A percentile compares a stretch with the other conserved stretches of the same genome.
Evolutionary conservation across 129 eudicot species (phyloP).

Genomic region (Artemisia annua): DNA sequence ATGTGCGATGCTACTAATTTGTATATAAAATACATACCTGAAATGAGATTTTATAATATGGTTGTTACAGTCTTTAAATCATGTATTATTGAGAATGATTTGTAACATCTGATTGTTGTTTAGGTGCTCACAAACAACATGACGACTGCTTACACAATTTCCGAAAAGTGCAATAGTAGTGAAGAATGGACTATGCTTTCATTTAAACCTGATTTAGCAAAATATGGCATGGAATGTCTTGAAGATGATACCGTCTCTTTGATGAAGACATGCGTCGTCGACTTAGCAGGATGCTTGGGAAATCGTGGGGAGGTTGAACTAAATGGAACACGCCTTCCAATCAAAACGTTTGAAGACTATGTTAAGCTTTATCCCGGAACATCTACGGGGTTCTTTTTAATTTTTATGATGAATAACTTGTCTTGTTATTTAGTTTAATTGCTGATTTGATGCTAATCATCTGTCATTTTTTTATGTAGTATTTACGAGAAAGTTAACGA

Average conservation of each 20-base stretch:
- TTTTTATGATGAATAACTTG: neutral
- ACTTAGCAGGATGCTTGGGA: constrained; percentile 88
- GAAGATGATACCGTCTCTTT: constrained; percentile 91
- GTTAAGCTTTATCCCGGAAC: constrained; percentile 61
- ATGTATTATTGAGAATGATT: too few relatives aligned
- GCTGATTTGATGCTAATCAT: neutral
- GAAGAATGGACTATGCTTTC: constrained; percentile 95
- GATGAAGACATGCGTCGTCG: constrained; percentile 91
- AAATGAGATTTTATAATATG: too few relatives aligned
- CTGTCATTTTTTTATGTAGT: neutral
- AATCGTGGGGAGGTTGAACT: constrained; percentile 72
- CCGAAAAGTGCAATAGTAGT: constrained; percentile 67
- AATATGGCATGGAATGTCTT: constrained; percentile 66
- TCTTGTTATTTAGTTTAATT: too few relatives aligned
- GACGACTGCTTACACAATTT: constrained; percentile 56
- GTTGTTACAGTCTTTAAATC: too few relatives aligned
- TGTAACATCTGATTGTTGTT: constrained; percentile 8
- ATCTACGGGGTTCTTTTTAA: constrained; percentile 35
- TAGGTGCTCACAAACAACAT: constrained; percentile 81
- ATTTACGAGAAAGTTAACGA: too few relatives aligned
- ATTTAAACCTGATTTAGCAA: constrained; percentile 80
- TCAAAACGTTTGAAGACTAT: constrained; percentile 71
- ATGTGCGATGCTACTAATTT: too few relatives aligned
- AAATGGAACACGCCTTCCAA: constrained; percentile 64
- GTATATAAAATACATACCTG: too few relatives aligned